phyloP scores from a whole-genome alignment of 1,284 basidiomycete genomes.

The Pseudozyma tsukubaensis region DNA sequence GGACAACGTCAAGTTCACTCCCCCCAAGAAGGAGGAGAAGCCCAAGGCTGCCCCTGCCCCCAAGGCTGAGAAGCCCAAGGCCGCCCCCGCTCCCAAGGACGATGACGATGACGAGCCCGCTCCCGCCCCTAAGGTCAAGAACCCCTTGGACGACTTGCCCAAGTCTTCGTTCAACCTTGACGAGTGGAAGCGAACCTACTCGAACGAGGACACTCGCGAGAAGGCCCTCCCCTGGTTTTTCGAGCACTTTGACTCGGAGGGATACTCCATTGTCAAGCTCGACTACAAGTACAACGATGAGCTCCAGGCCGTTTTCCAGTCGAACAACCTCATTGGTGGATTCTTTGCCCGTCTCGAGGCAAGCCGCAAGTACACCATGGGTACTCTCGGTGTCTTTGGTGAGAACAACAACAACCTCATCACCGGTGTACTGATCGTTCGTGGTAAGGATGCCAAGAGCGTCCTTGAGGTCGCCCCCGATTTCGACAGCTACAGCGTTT shows the following conservation, averaged over 20 bases:
- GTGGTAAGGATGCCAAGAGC: slow-evolving; percentile 74
- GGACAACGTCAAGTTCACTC: slow-evolving; percentile 78
- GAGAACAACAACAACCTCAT: slow-evolving; percentile 75
- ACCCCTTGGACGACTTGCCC: slow-evolving; percentile 90
- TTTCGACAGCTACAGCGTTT: slow-evolving; percentile 88
- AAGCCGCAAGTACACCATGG: slow-evolving; percentile 77
- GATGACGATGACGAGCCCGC: slow-evolving; percentile 73
- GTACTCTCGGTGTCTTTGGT: slow-evolving; percentile 90
- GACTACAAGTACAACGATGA: slow-evolving; percentile 98
- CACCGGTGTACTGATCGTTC: slow-evolving; percentile 80
- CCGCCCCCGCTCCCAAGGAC: slow-evolving; percentile 74
- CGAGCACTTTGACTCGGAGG: slow-evolving; percentile 83
- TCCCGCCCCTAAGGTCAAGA: slow-evolving; percentile 82
- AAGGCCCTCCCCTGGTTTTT: slow-evolving; percentile 64
- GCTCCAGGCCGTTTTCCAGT: slow-evolving; percentile 77
- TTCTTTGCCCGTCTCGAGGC: slow-evolving; percentile 87
- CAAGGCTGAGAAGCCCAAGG: slow-evolving; percentile 72
- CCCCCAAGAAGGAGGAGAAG: slow-evolving; percentile 75
- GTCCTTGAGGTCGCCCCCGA: slow-evolving; percentile 78
- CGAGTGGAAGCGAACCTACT: slow-evolving; percentile 98
- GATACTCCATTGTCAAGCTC: slow-evolving; percentile 90
- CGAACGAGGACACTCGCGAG: slow-evolving; percentile 85
- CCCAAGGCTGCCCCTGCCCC: slow-evolving; percentile 57
- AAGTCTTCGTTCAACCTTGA: slow-evolving; percentile 94
- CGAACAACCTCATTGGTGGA: slow-evolving; percentile 79